Evolutionary conservation across 768 basidiomycete genomes (phyloP).

Genomic region (Panellus pusillus): DNA sequence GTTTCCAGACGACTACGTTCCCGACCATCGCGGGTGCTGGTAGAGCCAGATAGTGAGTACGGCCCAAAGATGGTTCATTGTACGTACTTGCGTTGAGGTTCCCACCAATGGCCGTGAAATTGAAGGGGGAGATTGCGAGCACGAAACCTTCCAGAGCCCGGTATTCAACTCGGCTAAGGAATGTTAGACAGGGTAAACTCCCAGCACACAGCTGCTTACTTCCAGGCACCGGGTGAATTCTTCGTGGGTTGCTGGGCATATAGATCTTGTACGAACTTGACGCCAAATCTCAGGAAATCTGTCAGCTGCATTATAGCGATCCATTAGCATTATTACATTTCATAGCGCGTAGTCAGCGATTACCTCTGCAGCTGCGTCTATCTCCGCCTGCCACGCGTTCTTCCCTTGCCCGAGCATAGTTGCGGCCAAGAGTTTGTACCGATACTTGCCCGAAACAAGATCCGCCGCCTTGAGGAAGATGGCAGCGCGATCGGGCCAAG

Average conservation of each 20-base stretch:
- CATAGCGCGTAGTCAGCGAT: slow-evolving; percentile 21
- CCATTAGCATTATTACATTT: slow-evolving; percentile 6
- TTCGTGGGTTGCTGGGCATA: slow-evolving; percentile 88
- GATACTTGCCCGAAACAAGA: slow-evolving; percentile 91
- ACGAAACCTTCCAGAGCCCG: slow-evolving; percentile 98
- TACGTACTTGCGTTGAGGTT: slow-evolving; percentile 76
- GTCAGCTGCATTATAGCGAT: slow-evolving; percentile 47
- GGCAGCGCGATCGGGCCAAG: slow-evolving; percentile 96
- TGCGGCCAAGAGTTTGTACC: slow-evolving; percentile 92
- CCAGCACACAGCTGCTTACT: slow-evolving; percentile 53
- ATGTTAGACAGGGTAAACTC: slow-evolving; percentile 1
- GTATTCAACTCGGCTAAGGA: slow-evolving; percentile 84
- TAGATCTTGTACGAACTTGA: slow-evolving; percentile 94
- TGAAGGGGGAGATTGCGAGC: slow-evolving; percentile 96
- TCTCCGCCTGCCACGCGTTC: slow-evolving; percentile 99
- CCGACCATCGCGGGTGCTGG: slow-evolving; percentile 89
- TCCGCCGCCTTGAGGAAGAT: slow-evolving; percentile 99
- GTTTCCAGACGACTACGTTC: slow-evolving; percentile 96
- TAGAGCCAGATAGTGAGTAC: slow-evolving; percentile 1
- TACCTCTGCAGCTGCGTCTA: slow-evolving; percentile 98
- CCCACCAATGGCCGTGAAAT: slow-evolving; percentile 97
- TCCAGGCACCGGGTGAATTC: slow-evolving; percentile 89
- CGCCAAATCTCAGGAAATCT: slow-evolving; percentile 96
- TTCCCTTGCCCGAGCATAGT: slow-evolving; percentile 99
- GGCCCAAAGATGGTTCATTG: neutral